Base-by-base conservation (phyloP, 1,284 basidiomycete species). In the Sanghuangporus sanghuang region DNA sequence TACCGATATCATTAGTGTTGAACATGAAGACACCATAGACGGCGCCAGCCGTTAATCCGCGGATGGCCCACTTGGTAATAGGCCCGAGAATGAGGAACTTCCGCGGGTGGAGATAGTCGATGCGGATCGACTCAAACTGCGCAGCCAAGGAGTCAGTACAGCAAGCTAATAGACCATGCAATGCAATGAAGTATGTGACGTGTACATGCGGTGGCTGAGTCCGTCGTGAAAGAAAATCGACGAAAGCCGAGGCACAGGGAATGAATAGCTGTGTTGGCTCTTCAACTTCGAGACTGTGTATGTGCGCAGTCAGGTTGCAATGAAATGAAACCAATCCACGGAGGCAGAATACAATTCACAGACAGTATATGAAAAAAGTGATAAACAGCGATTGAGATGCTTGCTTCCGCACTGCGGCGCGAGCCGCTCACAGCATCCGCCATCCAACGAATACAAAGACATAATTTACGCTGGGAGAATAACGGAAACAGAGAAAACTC, bases 1-100 rank as follows among this genome's bases (percentile, higher is more conserved):
- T 68, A 94, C 96, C 96, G 71, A 98, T 88, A 73, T 98, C 96
- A 75, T 96, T 93, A 50, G 95, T 97, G 81, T 97, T 96, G 82
- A 97, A 97, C 76, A 96, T 91, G 79, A 98, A 99, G 5, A 98
- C 83, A 48, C 97, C 96, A 68, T 93, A 88, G 62, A 97, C 82
- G 14, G 90, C 87, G n/a, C 86, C 89, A 49, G 92, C 86, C 36
- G 96, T 98, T 3, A 86, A 79, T 14, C 85, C 77, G 61, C 94
- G 84, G 64, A 98, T 79, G 7, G 80, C 74, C 96, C 96, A 98
- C 38, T 79, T 85, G 27, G 76, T 71, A 61, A 89, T 66, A 1
- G 82, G 86, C 16, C 93, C 95, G 64, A 93, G 66, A 53, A 88
- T 70, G 35, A 92, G 92, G 84, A 92, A 97, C 79, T 99, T 99